Evolutionary conservation across 208 protist genomes (phyloP), one percentile per base, ranked within the genome.

Genomic region (Acanthamoeba quina): DNA sequence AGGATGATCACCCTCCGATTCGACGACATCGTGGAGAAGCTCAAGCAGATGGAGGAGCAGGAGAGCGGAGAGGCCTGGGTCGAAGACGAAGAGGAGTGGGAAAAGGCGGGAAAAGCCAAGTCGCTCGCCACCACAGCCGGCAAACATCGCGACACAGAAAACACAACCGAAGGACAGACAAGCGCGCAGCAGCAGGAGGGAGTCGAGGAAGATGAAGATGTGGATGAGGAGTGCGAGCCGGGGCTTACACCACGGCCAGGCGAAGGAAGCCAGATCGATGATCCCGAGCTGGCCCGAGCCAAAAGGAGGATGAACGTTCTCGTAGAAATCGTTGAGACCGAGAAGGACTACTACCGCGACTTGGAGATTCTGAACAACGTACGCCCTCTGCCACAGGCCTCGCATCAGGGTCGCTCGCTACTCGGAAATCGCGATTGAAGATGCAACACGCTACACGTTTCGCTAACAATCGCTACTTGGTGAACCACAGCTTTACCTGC

Each of bases 21-120:
- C 29, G 72, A 82, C 24, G 72, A 54, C 41, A 82, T 82, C 37
- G 72, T 82, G 6, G 72, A 82, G 6, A 82, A 82, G 72, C 72
- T 82, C 37, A 82, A 82, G 19, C 72, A 82, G 41, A 82, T 82
- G 72, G 72, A 82, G 37, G 72, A 82, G 72, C 72, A 82, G 72
- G 72, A 82, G 41, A 82, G 72, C 21, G 72, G 72, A 21, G 72
- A 82, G 72, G 34, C 37, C 37, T 82, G 72, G 72, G n/a, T 54
- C 13, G 37, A 82, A 15, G 72, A 82, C 10, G 72, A 82, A 11
- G 44, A 52, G 19, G 7, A 82, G 37, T 31, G 31, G 72, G 37
- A 82, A 26, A 82, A 54, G 17, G 17, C 13, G 10, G 21, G 68
- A 26, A 76, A 76, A 76, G 52, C 24, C 5, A 26, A 54, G 72